These are phyloP conservation scores for Colletotrichum abscissum DNA, from an alignment of 2,329 filamentous ascomycete genomes.

Conservation along the genomic window DNA sequence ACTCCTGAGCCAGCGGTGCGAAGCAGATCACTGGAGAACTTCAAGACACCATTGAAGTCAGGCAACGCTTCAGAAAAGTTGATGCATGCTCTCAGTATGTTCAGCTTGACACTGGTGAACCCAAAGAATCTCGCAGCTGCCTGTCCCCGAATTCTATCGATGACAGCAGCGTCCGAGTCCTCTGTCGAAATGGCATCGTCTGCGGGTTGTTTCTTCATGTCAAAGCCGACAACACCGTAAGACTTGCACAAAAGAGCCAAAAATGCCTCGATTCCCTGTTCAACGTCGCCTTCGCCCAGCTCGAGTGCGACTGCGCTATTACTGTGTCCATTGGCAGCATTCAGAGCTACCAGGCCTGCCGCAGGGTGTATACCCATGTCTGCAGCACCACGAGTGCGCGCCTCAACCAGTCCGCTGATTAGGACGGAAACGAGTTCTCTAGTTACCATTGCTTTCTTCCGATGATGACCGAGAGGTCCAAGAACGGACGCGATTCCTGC, in stretches of 20 bases:
- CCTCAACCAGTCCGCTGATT: conserved; percentile 87
- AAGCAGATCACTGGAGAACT: conserved; percentile 86
- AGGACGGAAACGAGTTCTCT: conserved; percentile 86
- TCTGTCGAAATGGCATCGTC: conserved; percentile 40
- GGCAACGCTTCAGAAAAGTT: conserved; percentile 94
- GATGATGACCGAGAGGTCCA: conserved; percentile 79
- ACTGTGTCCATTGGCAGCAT: conserved; percentile 60
- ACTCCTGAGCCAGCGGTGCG: conserved; percentile 84
- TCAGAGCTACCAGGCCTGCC: conserved; percentile 82
- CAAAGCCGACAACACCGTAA: conserved; percentile 71
- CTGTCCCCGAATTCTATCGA: conserved; percentile 70
- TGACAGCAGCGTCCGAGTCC: conserved; percentile 64
- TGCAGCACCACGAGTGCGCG: conserved; percentile 91
- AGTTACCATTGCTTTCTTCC: conserved; percentile 92
- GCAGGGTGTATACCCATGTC: conserved; percentile 96
- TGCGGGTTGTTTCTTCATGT: conserved; percentile 46
- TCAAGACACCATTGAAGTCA: conserved; percentile 90
- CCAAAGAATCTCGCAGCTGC: conserved; percentile 76
- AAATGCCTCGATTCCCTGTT: conserved; percentile 73
- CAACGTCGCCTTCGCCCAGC: conserved; percentile 72
- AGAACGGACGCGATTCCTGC: conserved; percentile 91
- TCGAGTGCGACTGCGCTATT: conserved; percentile 68
- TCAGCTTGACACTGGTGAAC: conserved; percentile 82
- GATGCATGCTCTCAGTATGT: conserved; percentile 89
- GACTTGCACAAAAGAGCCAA: conserved; percentile 70